Evolutionary conservation across 768 basidiomycete genomes (phyloP).

Genomic region (Lactarius psammicola): DNA sequence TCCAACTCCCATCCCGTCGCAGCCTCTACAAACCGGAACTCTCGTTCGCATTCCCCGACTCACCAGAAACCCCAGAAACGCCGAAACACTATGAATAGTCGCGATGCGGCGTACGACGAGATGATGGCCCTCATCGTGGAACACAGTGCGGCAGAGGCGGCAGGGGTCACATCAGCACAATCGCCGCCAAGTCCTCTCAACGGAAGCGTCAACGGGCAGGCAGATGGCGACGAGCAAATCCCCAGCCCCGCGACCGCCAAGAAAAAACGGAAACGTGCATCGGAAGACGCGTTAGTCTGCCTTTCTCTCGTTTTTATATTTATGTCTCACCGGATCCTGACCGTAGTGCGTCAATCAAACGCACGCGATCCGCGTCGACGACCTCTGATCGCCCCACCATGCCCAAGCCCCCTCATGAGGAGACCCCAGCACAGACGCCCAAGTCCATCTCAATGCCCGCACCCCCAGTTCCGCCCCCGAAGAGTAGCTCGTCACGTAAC

Average conservation of each 20-base stretch:
- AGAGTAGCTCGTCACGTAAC: constrained; percentile 31
- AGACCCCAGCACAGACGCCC: constrained; percentile 38
- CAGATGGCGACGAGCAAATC: constrained; percentile 46
- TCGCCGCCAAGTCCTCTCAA: constrained; percentile 39
- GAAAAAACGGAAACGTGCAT: constrained; percentile 70
- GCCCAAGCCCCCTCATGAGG: constrained; percentile 43
- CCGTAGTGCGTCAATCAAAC: constrained; percentile 57
- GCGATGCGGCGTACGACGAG: constrained; percentile 92
- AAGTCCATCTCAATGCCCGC: constrained; percentile 29
- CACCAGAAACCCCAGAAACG: constrained; percentile 72
- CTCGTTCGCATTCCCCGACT: constrained; percentile 72
- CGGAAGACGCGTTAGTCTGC: constrained; percentile 64
- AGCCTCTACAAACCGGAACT: constrained; percentile 49
- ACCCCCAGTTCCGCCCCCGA: constrained; percentile 30
- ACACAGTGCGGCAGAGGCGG: constrained; percentile 69
- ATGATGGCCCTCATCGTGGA: constrained; percentile 57
- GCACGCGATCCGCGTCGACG: constrained; percentile 73
- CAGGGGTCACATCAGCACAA: constrained; percentile 58
- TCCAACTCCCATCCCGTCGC: constrained; percentile 37
- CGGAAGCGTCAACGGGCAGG: constrained; percentile 39
- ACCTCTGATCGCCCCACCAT: constrained; percentile 56
- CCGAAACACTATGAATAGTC: constrained; percentile 96
- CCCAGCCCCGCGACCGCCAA: constrained; percentile 49
- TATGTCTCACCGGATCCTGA: constrained; percentile 23
- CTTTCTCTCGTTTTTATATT: background rate